Conservation (phyloP, 768 basidiomycete species). For the Wakefieldia striispora region DNA sequence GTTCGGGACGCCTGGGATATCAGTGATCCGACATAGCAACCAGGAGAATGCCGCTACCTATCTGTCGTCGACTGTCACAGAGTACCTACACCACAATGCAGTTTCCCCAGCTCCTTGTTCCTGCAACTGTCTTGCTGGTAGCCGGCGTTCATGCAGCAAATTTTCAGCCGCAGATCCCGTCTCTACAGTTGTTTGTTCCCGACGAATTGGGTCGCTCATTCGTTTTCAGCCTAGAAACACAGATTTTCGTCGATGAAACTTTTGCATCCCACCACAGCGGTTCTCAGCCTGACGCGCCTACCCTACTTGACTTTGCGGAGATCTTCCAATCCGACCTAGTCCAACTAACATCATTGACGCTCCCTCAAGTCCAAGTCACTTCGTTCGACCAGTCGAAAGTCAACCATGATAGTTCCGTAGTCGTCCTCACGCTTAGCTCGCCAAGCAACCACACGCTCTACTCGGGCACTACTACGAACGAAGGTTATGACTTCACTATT, state of each 20-base stretch:
- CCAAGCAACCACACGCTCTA: conserved; percentile 31
- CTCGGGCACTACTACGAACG: conserved; percentile 36
- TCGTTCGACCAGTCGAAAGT: conserved; percentile 4
- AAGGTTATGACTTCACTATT: conserved; percentile 40
- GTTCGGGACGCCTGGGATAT: too few species aligned
- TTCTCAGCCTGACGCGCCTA: conserved; percentile 25
- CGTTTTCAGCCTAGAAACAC: conserved; percentile 27
- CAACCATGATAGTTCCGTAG: conserved; percentile 9
- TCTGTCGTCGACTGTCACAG: too few species aligned
- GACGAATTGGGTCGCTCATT: conserved; percentile 25
- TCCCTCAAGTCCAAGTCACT: conserved; percentile 22
- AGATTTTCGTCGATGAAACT: conserved; percentile 36
- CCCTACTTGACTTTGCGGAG: conserved; percentile 35
- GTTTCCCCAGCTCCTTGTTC: not conserved
- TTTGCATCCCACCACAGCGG: conserved; percentile 12
- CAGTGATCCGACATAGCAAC: too few species aligned
- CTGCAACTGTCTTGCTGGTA: not conserved
- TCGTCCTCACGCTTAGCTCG: conserved; percentile 33
- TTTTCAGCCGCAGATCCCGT: conserved; percentile 36
- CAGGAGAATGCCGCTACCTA: too few species aligned
- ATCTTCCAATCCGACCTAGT: conserved; percentile 38
- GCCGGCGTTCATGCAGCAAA: not conserved
- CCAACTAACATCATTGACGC: conserved; percentile 27
- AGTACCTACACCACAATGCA: conserved; percentile 1
- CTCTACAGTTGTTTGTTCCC: conserved; percentile 33